These are phyloP conservation scores for Myrica gale DNA, from an alignment of 306 rosid species.

Conservation along the genomic window DNA sequence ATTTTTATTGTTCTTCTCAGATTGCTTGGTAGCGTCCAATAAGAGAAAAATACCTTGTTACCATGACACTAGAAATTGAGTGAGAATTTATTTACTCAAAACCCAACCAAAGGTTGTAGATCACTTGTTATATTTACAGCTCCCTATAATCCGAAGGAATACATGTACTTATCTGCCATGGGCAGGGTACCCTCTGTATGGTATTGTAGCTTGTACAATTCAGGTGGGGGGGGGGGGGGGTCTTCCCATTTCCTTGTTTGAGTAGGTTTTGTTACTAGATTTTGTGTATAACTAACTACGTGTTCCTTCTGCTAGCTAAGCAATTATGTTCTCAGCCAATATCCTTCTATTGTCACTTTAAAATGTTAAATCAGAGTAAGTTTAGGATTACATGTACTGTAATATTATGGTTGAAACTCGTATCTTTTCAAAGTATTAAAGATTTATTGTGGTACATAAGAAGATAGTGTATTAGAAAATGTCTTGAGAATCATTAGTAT, in stretches of 20 bases:
- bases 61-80: slow-evolving; percentile 18
- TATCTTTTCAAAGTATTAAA: background rate
- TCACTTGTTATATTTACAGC: slow-evolving; percentile 8
- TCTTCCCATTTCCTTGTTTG: background rate
- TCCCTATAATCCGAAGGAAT: background rate
- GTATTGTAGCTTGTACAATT: background rate
- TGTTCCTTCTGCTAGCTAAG: background rate
- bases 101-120: slow-evolving; percentile 20
- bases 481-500: no score
- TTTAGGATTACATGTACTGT: background rate
- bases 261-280: background rate
- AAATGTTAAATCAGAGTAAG: no score
- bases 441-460: background rate
- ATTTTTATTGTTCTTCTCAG: slow-evolving; percentile 42
- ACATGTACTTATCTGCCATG: background rate
- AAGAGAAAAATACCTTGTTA: slow-evolving; percentile 25
- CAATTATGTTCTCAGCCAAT: background rate
- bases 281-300: background rate
- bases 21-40: slow-evolving; percentile 48
- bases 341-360: background rate
- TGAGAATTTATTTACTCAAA: slow-evolving; percentile 22
- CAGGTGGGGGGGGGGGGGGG: background rate
- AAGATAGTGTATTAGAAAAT: background rate
- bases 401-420: background rate
- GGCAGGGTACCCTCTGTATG: background rate